Conservation (phyloP, 768 basidiomycete genomes). For the Leccinum ochraceum region DNA sequence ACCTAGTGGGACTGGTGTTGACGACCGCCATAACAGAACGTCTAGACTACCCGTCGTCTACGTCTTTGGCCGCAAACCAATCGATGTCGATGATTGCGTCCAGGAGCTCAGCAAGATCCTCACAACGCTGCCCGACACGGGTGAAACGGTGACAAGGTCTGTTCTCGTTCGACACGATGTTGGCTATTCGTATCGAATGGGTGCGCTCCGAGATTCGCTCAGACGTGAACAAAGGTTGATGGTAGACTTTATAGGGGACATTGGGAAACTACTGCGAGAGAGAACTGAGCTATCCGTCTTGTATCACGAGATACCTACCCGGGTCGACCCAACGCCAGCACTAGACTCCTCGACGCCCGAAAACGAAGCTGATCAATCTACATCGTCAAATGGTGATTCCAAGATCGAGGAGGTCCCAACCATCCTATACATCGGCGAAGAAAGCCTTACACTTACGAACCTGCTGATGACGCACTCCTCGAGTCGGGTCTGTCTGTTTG, state of each 20-base stretch:
- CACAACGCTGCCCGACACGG: slow-evolving; percentile 8
- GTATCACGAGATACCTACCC: slow-evolving; percentile 39
- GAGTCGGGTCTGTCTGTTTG: slow-evolving; percentile 48
- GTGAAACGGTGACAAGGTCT: slow-evolving; percentile 18
- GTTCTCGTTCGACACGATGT: slow-evolving; percentile 77
- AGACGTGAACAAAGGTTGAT: not conserved
- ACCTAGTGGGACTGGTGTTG: not conserved
- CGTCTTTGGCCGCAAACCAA: slow-evolving; percentile 75
- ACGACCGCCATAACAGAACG: slow-evolving; percentile 50
- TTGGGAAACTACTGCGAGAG: slow-evolving; percentile 23
- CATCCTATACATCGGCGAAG: slow-evolving; percentile 71
- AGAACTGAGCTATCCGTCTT: slow-evolving; percentile 32
- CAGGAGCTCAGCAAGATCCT: slow-evolving; percentile 41
- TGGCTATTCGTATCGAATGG: slow-evolving; percentile 65
- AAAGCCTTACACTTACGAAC: slow-evolving; percentile 81
- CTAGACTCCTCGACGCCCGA: not conserved
- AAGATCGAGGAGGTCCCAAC: slow-evolving; percentile 7
- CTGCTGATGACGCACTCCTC: slow-evolving; percentile 79
- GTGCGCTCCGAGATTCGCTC: slow-evolving; percentile 36
- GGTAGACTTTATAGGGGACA: slow-evolving; percentile 14
- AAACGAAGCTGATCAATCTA: not conserved
- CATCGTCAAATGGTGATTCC: not conserved
- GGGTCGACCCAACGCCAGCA: slow-evolving; percentile 18
- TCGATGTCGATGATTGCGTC: slow-evolving; percentile 59
- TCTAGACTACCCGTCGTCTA: slow-evolving; percentile 89